Evolutionary conservation across 179 eudicot genomes (phyloP), one percentile per base, ranked within the genome.

Genomic region (Spinacia oleracea): DNA sequence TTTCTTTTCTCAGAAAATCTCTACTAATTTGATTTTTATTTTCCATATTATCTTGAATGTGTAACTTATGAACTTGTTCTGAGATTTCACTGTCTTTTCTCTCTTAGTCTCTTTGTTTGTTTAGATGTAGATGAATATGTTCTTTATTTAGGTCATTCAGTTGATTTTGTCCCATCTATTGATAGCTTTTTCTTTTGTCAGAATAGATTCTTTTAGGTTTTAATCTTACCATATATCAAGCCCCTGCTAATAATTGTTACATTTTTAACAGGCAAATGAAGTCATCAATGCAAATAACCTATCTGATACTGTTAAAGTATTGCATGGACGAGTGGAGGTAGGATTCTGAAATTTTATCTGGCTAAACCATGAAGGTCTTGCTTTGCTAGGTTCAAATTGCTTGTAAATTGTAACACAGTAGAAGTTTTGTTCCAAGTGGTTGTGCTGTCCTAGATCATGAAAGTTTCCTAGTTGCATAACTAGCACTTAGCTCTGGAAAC

Each of bases 291-390:
- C 99, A 80, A 96, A 96, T 88, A 93, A 91, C 79, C 85, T 96
- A 8, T 89, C 96, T 45, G 97, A 91, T 73, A 93, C 72, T 72
- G 81, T 96, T 82, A 89, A 88, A 84, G 99, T 96, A 70, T 86
- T 96, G 90, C 99, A 96, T 83, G 99, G 99, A 66, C 92, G 99
- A 69, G 92, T 96, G 48, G 99, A 96, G 99, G 99, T 96, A 74
- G 69, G 74, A 71, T 43, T 9, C 56, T 32, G 34, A 45, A 50
- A 42, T 45, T 38, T 43, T 58, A 32, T 53, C 25, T 66, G 43
- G 34, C 11, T 27, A 60, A 74, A 35, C 70, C 4, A 55, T 72
- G 23, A 60, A 12, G 42, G 34, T 16, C 20, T 50, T 50, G 62
- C 59, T 56, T 34, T 55, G 20, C 42, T 38, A 73, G 66, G 20